These are phyloP conservation scores for Linderina pennispora DNA, from an alignment of 192 early-diverging fungal species.

Conservation along the genomic window DNA sequence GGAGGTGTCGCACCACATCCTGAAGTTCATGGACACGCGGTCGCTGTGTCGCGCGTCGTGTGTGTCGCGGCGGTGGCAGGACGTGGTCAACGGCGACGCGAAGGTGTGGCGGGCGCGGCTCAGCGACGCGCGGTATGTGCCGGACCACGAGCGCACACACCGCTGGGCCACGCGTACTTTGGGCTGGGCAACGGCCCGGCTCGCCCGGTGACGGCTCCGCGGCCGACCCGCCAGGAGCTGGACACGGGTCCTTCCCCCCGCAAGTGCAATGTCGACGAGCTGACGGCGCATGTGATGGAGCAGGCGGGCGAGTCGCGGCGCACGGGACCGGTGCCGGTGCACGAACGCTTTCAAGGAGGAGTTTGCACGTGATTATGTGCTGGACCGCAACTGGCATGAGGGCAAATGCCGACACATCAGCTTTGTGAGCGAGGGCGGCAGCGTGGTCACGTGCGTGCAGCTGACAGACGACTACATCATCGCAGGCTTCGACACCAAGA, in stretches of 20 bases:
- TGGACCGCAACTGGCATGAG: conserved; percentile 80
- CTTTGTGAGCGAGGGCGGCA: conserved; percentile 72
- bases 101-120: conserved; percentile 38
- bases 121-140: conserved; percentile 27
- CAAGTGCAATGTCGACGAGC: background rate
- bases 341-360: conserved; percentile 70
- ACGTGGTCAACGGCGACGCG: conserved; percentile 66
- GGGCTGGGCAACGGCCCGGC: conserved; percentile 24
- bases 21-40: conserved; percentile 74
- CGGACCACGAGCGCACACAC: conserved; percentile 16
- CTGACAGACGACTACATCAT: conserved; percentile 97
- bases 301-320: too few species aligned
- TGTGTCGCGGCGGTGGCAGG: conserved; percentile 76
- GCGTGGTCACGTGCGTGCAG: conserved; percentile 93
- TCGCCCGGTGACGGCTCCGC: conserved; percentile 4
- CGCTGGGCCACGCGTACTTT: conserved; percentile 36
- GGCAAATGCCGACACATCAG: conserved; percentile 67
- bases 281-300: too few species aligned
- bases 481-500: conserved; percentile 86
- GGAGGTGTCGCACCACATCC: conserved; percentile 70
- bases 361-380: conserved; percentile 71
- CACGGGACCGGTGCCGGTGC: conserved; percentile 6
- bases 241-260: conserved; percentile 22
- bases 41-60: conserved; percentile 74
- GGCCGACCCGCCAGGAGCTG: conserved; percentile 21